Conservation (phyloP, 192 early-diverging fungal species). For the Podochytrium sp. region DNA sequence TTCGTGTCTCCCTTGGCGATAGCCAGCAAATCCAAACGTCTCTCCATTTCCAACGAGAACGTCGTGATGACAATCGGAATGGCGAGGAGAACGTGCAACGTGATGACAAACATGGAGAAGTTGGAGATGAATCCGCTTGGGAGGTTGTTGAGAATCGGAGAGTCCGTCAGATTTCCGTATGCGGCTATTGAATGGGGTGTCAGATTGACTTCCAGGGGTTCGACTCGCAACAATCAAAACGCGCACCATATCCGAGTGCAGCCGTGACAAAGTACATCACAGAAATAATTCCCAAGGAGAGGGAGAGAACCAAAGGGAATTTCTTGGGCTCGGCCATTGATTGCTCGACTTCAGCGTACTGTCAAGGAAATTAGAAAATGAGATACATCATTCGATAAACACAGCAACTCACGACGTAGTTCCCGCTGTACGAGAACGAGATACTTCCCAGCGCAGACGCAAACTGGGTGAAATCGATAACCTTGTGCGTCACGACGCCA, state of each 20-base stretch:
- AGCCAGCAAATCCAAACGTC: conserved; percentile 55
- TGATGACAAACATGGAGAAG: conserved; percentile 74
- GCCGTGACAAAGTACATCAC: conserved; percentile 72
- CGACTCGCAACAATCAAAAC: too few species aligned
- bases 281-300: conserved; percentile 67
- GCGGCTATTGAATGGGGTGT: conserved; percentile 24
- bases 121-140: conserved; percentile 60
- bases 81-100: conserved; percentile 79
- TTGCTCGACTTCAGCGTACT: conserved; percentile 83
- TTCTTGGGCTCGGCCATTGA: conserved; percentile 72
- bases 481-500: conserved; percentile 56
- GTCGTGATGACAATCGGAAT: conserved; percentile 78
- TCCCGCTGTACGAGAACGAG: conserved; percentile 83
- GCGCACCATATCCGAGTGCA: conserved; percentile 65
- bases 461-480: conserved; percentile 58
- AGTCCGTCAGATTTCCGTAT: conserved; percentile 70
- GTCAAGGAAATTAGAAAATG: background rate
- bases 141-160: conserved; percentile 74
- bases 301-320: conserved; percentile 71
- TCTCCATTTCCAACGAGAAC: conserved; percentile 75
- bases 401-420: conserved; percentile 58
- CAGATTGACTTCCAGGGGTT: background rate
- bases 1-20: conserved; percentile 4
- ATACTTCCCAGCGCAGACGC: conserved; percentile 79
- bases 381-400: background rate